These are phyloP conservation scores for Camelina hispida DNA, from an alignment of 345 rosid genomes.

Conservation along the genomic window DNA sequence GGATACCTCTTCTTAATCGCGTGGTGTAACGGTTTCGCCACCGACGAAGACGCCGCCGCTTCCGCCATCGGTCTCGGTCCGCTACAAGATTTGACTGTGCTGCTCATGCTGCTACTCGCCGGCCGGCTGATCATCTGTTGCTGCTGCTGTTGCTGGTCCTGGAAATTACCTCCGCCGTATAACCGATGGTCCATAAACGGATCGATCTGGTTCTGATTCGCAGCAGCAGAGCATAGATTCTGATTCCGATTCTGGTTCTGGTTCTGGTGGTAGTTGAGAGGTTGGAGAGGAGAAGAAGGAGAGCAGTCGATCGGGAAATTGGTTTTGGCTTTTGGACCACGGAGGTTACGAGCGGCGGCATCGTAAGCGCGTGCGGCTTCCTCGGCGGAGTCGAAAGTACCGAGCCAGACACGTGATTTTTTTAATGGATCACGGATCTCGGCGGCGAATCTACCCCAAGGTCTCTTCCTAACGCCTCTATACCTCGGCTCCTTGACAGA, in stretches of 20 bases:
- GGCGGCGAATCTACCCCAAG: conserved; percentile 90
- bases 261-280: conserved; percentile 31
- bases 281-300: conserved; percentile 45
- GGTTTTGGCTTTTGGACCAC: conserved; percentile 90
- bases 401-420: conserved; percentile 90
- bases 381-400: conserved; percentile 89
- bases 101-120: conserved; percentile 87
- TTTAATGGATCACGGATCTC: conserved; percentile 96
- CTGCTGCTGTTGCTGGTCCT: conserved; percentile 36
- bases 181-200: conserved; percentile 57
- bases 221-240: conserved; percentile 32
- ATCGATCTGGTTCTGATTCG: conserved; percentile 42
- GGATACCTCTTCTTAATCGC: conserved; percentile 57
- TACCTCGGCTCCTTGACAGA: conserved; percentile 65
- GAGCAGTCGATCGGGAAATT: conserved; percentile 63
- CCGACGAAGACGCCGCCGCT: conserved; percentile 36
- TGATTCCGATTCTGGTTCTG: conserved; percentile 21
- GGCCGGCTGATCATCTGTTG: conserved; percentile 58
- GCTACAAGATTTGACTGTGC: conserved; percentile 93
- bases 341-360: conserved; percentile 75
- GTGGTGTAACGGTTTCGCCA: conserved; percentile 34
- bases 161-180: conserved; percentile 47
- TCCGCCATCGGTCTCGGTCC: conserved; percentile 64
- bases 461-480: conserved; percentile 92
- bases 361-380: conserved; percentile 96